Evolutionary conservation across 148 eudicot species (phyloP), one percentile per base, ranked within the genome.

Genomic region (Fallopia convolvulus): DNA sequence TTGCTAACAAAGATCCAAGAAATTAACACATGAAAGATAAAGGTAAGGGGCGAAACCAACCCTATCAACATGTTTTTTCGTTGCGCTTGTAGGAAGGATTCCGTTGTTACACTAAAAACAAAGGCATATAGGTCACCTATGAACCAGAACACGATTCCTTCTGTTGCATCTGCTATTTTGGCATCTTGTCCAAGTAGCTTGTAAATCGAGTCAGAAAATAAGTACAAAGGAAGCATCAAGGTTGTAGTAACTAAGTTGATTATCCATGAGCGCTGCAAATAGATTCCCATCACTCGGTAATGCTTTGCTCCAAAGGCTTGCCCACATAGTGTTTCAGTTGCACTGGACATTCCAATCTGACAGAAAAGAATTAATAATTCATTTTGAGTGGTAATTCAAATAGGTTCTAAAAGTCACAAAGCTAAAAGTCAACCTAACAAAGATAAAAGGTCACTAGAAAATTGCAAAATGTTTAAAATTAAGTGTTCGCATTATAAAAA

Each of bases 301-400:
- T 78, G 80, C 70, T 56, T 53, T 20, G 80, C 80, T 72, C 80
- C 80, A 78, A 78, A 78, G 17, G 80, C 76, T 78, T 78, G 80
- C 2, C 80, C 80, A 52, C 75, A 72, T 6, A 78, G 76, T 1
- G 80, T 78, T 72, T 78, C 80, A n/a, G 80, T 78, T 72, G 80
- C 80, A 40, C 80, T 78, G 14, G 80, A 70, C 80, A 78, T 78
- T 78, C 80, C 80, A 39, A 72, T 46, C 80, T 78, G 11, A 77
- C 0, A 4, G n/a, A 6, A 52, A 4, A 36, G 2, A 36, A 36
- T 36, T 36, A n/a, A n/a, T n/a, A n/a, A n/a, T n/a, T n/a, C n/a
- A n/a, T n/a, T n/a, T n/a, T n/a, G n/a, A n/a, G n/a, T n/a, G n/a
- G n/a, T n/a, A n/a, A n/a, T n/a, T n/a, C n/a, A n/a, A n/a, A n/a